These are phyloP conservation scores for Zasmidium angulare DNA, from an alignment of 2,329 filamentous ascomycete species.

Conservation along the genomic window DNA sequence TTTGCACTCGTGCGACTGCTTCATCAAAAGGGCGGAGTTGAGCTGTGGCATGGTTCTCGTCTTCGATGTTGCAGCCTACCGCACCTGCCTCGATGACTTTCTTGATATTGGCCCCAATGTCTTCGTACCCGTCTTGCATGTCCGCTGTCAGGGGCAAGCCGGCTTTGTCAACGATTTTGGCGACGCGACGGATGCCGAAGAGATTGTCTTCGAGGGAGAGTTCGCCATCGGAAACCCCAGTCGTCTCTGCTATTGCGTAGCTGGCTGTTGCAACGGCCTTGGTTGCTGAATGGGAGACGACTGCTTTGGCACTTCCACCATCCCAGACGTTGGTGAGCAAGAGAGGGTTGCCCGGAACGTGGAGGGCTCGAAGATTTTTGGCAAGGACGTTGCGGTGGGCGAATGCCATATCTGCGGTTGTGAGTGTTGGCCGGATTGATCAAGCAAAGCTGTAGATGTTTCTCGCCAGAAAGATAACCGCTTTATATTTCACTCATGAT, in stretches of 20 bases:
- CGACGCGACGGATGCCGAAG: conserved; percentile 47
- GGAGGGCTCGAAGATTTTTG: conserved; percentile 40
- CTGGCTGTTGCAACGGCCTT: conserved; percentile 42
- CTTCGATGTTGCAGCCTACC: conserved; percentile 61
- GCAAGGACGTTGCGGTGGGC: conserved; percentile 12
- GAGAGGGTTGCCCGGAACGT: conserved; percentile 52
- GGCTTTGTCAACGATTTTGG: conserved; percentile 41
- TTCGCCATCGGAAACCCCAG: conserved; percentile 36
- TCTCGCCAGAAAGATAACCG: no score
- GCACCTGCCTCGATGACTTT: conserved; percentile 52
- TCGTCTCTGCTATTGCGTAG: conserved; percentile 36
- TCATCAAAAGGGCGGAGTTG: conserved; percentile 44
- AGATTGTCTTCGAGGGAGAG: conserved; percentile 56
- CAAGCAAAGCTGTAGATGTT: no score
- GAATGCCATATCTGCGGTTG: conserved; percentile 14
- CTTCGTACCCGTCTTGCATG: conserved; percentile 61
- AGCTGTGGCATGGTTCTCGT: conserved; percentile 43
- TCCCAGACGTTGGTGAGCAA: conserved; percentile 60
- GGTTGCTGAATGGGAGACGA: conserved; percentile 47
- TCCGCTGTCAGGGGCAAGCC: conserved; percentile 57
- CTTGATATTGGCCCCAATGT: conserved; percentile 48
- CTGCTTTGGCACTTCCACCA: conserved; percentile 46
- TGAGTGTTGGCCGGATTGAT: background rate
- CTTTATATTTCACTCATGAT: background rate
- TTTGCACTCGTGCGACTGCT: conserved; percentile 50